Conservation (phyloP, 2,329 filamentous ascomycete genomes). For the Claviceps monticola region DNA sequence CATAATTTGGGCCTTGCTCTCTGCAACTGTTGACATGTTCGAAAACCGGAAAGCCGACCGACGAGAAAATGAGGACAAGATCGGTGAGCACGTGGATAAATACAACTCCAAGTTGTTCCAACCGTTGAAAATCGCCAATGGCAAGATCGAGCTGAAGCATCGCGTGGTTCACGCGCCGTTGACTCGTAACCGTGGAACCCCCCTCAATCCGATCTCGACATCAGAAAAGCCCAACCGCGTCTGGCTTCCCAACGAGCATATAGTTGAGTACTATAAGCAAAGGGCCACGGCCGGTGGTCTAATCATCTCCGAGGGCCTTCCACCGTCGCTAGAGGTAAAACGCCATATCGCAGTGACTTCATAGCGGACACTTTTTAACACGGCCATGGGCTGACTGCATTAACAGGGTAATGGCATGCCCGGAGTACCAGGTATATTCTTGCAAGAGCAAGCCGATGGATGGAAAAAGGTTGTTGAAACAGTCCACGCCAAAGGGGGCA, state of each 20-base stretch:
- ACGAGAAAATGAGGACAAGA: background rate
- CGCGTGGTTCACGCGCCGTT: slow-evolving; percentile 37
- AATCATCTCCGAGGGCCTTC: slow-evolving; percentile 31
- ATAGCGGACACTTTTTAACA: background rate
- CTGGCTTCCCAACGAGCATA: slow-evolving; percentile 30
- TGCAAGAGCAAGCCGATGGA: slow-evolving; percentile 34
- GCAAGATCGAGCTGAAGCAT: slow-evolving; percentile 34
- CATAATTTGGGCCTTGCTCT: too few species aligned
- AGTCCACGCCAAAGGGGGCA: slow-evolving; percentile 46
- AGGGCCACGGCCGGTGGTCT: slow-evolving; percentile 27
- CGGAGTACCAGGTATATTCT: slow-evolving; percentile 45
- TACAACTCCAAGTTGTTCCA: slow-evolving; percentile 16
- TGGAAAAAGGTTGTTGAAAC: slow-evolving; percentile 47
- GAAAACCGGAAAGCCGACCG: background rate
- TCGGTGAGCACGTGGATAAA: slow-evolving; percentile 6
- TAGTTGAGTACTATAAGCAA: slow-evolving; percentile 30
- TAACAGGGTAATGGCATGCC: slow-evolving; percentile 18
- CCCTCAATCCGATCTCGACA: slow-evolving; percentile 25
- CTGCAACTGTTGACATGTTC: background rate
- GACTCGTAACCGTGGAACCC: slow-evolving; percentile 37
- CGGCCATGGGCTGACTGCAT: background rate
- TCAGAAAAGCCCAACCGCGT: slow-evolving; percentile 32
- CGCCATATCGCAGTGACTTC: too few species aligned
- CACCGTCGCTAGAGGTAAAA: slow-evolving; percentile 27
- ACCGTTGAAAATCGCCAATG: slow-evolving; percentile 22